Conservation (phyloP, 2,329 filamentous ascomycete genomes). For the Aspergillus sp. region DNA sequence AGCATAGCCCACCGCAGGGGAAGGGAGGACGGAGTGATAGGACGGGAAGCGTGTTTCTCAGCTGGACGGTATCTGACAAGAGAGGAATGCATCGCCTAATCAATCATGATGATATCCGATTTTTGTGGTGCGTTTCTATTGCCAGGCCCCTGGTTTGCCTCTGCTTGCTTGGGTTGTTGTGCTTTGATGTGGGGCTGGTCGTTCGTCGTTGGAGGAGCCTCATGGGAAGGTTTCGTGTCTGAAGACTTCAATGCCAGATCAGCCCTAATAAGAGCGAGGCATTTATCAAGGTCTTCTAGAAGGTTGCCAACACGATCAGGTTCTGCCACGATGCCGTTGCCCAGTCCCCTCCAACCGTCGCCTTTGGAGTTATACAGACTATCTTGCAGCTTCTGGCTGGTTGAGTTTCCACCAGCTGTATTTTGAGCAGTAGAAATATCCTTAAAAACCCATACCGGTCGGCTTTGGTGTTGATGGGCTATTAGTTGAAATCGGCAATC, state of each 20-base stretch:
- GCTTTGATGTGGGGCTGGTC: background rate
- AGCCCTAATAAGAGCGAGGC: constrained; percentile 25
- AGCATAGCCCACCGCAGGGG: background rate
- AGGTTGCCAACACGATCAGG: constrained; percentile 39
- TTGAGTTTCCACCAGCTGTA: constrained; percentile 23
- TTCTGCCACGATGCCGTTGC: constrained; percentile 42
- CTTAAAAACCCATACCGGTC: constrained; percentile 42
- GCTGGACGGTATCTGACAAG: background rate
- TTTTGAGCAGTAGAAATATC: constrained; percentile 29
- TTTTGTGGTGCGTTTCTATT: constrained; percentile 20
- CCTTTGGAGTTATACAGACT: constrained; percentile 42
- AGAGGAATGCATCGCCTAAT: constrained; percentile 24
- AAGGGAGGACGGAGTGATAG: background rate
- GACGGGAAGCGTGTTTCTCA: background rate
- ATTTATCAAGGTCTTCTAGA: constrained; percentile 37
- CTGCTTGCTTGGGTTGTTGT: background rate
- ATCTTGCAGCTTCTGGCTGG: constrained; percentile 33
- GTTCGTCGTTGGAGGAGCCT: background rate
- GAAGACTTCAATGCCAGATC: background rate
- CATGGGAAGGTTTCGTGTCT: background rate
- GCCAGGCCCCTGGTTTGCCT: background rate
- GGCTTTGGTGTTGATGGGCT: constrained; percentile 32
- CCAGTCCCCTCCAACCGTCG: constrained; percentile 46
- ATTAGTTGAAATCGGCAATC: constrained; percentile 39
- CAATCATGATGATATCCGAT: constrained; percentile 44